A percentile compares a stretch with the other conserved stretches of the same genome.
Evolutionary conservation across 2,329 filamentous ascomycete genomes (phyloP).

Genomic region (Colletotrichum sp.): DNA sequence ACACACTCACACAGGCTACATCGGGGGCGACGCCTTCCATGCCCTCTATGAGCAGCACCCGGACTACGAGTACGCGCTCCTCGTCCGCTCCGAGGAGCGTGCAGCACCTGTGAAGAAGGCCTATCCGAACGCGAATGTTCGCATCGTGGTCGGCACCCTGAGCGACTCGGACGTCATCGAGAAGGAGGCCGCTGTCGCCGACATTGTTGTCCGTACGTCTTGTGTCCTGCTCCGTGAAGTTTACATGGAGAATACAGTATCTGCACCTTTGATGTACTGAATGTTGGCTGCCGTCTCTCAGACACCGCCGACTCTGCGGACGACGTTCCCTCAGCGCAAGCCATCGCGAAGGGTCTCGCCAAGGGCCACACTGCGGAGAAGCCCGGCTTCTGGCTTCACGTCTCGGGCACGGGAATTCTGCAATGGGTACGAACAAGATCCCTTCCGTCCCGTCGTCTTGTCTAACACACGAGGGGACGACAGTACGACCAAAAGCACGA

Average conservation of each 20-base stretch:
- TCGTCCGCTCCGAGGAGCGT: slow-evolving; percentile 53
- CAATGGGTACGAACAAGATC: slow-evolving; percentile 31
- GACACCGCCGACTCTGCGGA: slow-evolving; percentile 57
- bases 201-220: slow-evolving; percentile 53
- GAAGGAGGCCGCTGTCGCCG: slow-evolving; percentile 54
- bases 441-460: no score
- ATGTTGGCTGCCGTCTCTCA: slow-evolving; percentile 22
- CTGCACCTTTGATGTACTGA: not conserved
- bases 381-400: slow-evolving; percentile 55
- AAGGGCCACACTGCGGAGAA: slow-evolving; percentile 45
- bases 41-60: slow-evolving; percentile 47
- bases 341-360: slow-evolving; percentile 51
- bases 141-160: slow-evolving; percentile 54
- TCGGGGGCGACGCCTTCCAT: slow-evolving; percentile 56
- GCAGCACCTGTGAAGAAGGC: slow-evolving; percentile 45
- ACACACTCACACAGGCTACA: slow-evolving; percentile 43
- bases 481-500: slow-evolving; percentile 43
- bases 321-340: slow-evolving; percentile 41
- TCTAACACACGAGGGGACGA: not conserved
- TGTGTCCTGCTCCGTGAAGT: not conserved
- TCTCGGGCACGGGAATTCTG: slow-evolving; percentile 55
- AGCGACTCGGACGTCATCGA: slow-evolving; percentile 51
- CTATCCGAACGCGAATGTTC: slow-evolving; percentile 45
- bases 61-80: slow-evolving; percentile 48
- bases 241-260: not conserved